Percentiles rank a stretch among this genome's conserved stretches.
Conservation (phyloP, 257 asterid genomes). For the Eucommia ulmoides region DNA sequence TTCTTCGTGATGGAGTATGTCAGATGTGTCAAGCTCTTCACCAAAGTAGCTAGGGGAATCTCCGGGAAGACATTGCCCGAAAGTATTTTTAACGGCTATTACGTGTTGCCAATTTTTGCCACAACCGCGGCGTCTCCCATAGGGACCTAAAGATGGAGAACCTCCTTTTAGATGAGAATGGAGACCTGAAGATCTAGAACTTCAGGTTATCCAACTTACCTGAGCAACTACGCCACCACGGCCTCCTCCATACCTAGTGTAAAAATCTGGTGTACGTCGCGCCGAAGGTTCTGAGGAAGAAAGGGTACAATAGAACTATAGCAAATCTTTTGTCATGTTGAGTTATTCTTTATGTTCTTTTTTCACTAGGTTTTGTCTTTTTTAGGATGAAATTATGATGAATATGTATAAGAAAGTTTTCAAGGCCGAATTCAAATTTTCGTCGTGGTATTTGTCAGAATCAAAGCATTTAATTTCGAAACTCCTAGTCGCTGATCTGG, state of each 20-base stretch:
- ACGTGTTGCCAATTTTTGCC: conserved; percentile 36
- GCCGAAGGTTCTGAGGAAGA: conserved; percentile 35
- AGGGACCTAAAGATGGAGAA: conserved; percentile 43
- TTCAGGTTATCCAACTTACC: conserved; percentile 50
- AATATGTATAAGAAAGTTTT: conserved; percentile 32
- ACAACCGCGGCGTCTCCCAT: conserved; percentile 21
- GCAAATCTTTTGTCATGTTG: conserved; percentile 65
- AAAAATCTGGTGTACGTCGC: conserved; percentile 54
- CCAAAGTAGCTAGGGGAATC: conserved; percentile 29
- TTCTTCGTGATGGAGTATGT: conserved; percentile 51
- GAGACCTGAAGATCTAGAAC: conserved; percentile 37
- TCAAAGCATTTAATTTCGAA: conserved; percentile 32
- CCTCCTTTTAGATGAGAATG: conserved; percentile 50
- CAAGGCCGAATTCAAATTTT: conserved; percentile 30
- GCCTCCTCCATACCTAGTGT: conserved; percentile 48
- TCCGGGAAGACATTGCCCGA: conserved; percentile 34
- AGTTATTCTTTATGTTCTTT: conserved; percentile 39
- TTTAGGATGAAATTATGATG: conserved; percentile 29
- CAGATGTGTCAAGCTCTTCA: conserved; percentile 52
- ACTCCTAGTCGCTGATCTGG: conserved; percentile 32
- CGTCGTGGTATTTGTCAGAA: conserved; percentile 41
- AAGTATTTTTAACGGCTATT: conserved; percentile 41
- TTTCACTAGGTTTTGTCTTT: conserved; percentile 49
- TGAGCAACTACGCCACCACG: conserved; percentile 19
- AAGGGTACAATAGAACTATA: conserved; percentile 45